These are phyloP conservation scores for Blastomyces silverae DNA, from an alignment of 2,329 filamentous ascomycete species.

Conservation along the genomic window DNA sequence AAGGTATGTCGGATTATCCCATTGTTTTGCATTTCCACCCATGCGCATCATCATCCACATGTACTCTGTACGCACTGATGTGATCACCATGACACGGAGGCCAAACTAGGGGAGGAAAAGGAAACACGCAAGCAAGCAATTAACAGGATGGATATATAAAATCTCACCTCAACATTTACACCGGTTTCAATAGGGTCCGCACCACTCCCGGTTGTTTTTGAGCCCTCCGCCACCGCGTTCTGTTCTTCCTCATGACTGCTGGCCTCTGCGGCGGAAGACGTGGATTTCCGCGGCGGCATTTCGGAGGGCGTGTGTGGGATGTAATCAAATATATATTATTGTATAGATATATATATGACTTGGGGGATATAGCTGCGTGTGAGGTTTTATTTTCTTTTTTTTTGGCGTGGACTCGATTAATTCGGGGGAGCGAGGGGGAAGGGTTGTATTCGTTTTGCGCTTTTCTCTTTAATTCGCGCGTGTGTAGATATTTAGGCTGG, in stretches of 20 bases:
- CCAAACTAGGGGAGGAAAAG: neutral
- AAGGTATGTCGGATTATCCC: neutral
- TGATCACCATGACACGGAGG: neutral
- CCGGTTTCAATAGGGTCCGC: slow-evolving; percentile 31
- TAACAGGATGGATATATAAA: slow-evolving; percentile 6
- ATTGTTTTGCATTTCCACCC: neutral
- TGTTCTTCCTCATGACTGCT: slow-evolving; percentile 13
- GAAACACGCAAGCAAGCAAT: slow-evolving; percentile 3
- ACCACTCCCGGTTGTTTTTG: slow-evolving; percentile 20
- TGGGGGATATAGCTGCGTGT: neutral
- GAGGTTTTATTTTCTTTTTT: no score
- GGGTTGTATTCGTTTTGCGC: no score
- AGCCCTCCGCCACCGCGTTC: slow-evolving; percentile 18
- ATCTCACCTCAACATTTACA: slow-evolving; percentile 37
- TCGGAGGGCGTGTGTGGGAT: neutral
- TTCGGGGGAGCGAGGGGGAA: neutral
- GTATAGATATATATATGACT: neutral
- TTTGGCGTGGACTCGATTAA: neutral
- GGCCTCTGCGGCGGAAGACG: slow-evolving; percentile 27
- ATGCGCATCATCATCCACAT: neutral
- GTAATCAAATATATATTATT: neutral
- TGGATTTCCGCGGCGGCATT: slow-evolving; percentile 36
- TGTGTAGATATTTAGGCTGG: neutral
- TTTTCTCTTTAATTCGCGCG: neutral
- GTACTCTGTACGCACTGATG: neutral